phyloP scores from a whole-genome alignment of 768 basidiomycete species.

The Wakefieldia striispora region DNA sequence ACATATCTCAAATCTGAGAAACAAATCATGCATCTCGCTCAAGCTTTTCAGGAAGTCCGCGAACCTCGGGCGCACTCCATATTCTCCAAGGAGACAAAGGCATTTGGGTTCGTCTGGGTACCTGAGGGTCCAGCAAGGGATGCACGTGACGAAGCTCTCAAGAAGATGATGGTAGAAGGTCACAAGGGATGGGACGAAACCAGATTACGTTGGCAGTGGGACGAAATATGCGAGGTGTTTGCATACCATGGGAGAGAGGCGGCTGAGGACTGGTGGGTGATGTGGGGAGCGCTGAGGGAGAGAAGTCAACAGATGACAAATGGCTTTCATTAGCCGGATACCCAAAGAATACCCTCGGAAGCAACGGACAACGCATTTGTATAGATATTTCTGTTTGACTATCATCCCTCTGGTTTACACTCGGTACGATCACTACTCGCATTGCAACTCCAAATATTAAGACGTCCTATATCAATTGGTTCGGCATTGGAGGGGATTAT shows the following conservation, averaged over 20 bases:
- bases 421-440: neutral
- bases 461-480: neutral
- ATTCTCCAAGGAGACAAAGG: constrained; percentile 43
- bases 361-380: constrained; percentile 5
- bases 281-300: constrained; percentile 51
- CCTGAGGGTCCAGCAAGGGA: constrained; percentile 47
- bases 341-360: neutral
- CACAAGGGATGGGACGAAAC: constrained; percentile 48
- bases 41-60: constrained; percentile 61
- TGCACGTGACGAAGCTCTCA: constrained; percentile 40
- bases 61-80: constrained; percentile 46
- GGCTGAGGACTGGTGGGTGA: constrained; percentile 67
- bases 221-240: constrained; percentile 52
- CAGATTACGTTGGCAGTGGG: constrained; percentile 51
- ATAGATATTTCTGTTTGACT: constrained; percentile 5
- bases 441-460: neutral
- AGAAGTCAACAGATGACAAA: constrained; percentile 26
- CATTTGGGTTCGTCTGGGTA: constrained; percentile 41
- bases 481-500: constrained; percentile 1
- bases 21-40: constrained; percentile 50
- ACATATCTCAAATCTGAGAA: constrained; percentile 45
- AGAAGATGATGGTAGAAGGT: constrained; percentile 22
- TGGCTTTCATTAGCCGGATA: constrained; percentile 8
- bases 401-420: neutral
- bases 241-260: constrained; percentile 55